Percentiles rank a stretch among this genome's conserved stretches.
Evolutionary conservation across 2,329 filamentous ascomycete genomes (phyloP).

Genomic region (Aureobasidium sp.): DNA sequence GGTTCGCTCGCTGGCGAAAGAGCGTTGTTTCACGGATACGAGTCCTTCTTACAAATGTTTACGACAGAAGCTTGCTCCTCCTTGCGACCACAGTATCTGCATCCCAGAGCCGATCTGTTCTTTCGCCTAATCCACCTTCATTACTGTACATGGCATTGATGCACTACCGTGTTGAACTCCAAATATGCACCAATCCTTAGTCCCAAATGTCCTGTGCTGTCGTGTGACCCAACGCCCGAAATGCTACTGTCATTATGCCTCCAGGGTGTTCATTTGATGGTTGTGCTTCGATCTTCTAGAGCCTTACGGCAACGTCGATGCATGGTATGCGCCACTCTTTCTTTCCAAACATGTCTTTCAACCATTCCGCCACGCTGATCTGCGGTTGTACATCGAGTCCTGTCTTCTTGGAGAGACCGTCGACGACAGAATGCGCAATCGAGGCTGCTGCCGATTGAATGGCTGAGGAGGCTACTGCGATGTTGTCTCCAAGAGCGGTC

Average conservation of each 20-base stretch:
- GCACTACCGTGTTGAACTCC: background rate
- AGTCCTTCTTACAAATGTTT: background rate
- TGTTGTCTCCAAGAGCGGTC: constrained; percentile 58
- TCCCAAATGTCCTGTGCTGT: background rate
- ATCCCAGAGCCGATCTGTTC: background rate
- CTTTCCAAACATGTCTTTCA: constrained; percentile 70
- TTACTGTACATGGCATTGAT: background rate
- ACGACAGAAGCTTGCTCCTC: background rate
- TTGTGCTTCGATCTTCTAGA: constrained; percentile 41
- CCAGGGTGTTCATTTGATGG: background rate
- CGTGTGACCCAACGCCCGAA: constrained; percentile 13
- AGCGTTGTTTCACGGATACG: background rate
- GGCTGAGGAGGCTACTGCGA: constrained; percentile 39
- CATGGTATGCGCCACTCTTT: constrained; percentile 89
- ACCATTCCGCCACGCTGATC: constrained; percentile 75
- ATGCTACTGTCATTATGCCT: constrained; percentile 11
- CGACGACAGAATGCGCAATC: constrained; percentile 59
- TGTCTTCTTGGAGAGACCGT: constrained; percentile 46
- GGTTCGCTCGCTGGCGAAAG: background rate
- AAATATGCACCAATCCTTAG: background rate
- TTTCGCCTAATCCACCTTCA: background rate
- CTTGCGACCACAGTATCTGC: background rate
- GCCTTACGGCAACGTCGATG: constrained; percentile 75
- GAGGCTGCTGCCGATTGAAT: constrained; percentile 64
- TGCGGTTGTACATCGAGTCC: constrained; percentile 53